Evolutionary conservation across 1,139 yeast genomes (phyloP), one percentile per base, ranked within the genome.

Genomic region (Arxiozyma slooffiae): DNA sequence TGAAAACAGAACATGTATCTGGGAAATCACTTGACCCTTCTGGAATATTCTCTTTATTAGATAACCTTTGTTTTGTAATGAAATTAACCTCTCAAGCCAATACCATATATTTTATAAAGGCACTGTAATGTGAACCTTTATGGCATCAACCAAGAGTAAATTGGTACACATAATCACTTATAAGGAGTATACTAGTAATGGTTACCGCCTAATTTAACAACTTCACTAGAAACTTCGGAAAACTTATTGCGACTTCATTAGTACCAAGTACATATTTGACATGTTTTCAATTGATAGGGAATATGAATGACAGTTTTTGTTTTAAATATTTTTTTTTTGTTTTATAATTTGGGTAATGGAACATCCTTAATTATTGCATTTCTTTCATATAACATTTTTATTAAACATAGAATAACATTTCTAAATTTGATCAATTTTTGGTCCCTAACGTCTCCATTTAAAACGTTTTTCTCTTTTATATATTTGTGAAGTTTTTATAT

Each of bases 281-380:
- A 56, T 81, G 85, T 59, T 82, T 82, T 83, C 85, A 83, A 62
- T 85, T 92, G 16, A 85, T 78, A 40, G 92, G 92, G 62, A 45
- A 85, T 85, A 37, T 76, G 72, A 7, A 87, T 88, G 48, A 66
- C 75, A 1, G 90, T 82, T 38, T 68, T 67, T 3, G 80, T 71
- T 63, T 79, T 76, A 55, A 85, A 63, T 38, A 83, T 64, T 9
- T 82, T 60, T 56, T 73, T 72, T 48, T 72, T 71, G 21, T 70
- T 71, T 2, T 61, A 58, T 39, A 75, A 61, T 21, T 63, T 56
- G 22, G 80, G 78, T 24, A 70, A 55, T 1, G 73, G 68, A 6
- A 70, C 64, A 63, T 52, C 57, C 34, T 56, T 53, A 37, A 67
- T 56, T 11, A 57, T 60, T 2, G 60, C 56, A 41, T 61, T 56